Evolutionary conservation across 2,329 filamentous ascomycete genomes (phyloP).

Genomic region (Diaporthe capsici): DNA sequence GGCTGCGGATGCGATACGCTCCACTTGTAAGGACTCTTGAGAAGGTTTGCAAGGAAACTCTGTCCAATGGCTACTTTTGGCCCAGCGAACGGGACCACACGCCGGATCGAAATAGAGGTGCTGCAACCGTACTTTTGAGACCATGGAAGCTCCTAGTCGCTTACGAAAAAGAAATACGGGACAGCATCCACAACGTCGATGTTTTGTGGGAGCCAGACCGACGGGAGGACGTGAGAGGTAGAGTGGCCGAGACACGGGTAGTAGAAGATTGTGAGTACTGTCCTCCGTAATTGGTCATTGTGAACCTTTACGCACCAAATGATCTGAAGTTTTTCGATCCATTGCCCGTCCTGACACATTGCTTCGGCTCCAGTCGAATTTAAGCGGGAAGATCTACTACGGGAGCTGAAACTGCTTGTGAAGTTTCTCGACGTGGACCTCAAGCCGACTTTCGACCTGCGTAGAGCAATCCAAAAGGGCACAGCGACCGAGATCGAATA

Average conservation of each 20-base stretch:
- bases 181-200: neutral
- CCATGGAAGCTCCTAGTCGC: slow-evolving; percentile 7
- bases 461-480: neutral
- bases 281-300: neutral
- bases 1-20: neutral
- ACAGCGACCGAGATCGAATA: slow-evolving; percentile 14
- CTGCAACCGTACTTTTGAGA: neutral
- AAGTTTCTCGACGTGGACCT: slow-evolving; percentile 4
- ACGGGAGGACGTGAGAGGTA: too few species aligned
- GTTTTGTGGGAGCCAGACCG: neutral
- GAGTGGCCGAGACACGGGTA: neutral
- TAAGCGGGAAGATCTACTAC: neutral
- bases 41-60: neutral
- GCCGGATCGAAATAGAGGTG: too few species aligned
- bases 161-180: slow-evolving; percentile 6
- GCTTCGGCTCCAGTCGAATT: neutral
- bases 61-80: too few species aligned
- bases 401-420: neutral
- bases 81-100: too few species aligned
- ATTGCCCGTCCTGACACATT: neutral
- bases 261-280: neutral
- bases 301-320: too few species aligned
- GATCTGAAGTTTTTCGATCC: neutral
- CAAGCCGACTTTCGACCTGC: slow-evolving; percentile 7
- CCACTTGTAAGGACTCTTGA: slow-evolving; percentile 4